A percentile compares a stretch with the other conserved stretches of the same genome.
phyloP scores from a whole-genome alignment of 345 rosid genomes.

The Lenwebbia sp. region DNA sequence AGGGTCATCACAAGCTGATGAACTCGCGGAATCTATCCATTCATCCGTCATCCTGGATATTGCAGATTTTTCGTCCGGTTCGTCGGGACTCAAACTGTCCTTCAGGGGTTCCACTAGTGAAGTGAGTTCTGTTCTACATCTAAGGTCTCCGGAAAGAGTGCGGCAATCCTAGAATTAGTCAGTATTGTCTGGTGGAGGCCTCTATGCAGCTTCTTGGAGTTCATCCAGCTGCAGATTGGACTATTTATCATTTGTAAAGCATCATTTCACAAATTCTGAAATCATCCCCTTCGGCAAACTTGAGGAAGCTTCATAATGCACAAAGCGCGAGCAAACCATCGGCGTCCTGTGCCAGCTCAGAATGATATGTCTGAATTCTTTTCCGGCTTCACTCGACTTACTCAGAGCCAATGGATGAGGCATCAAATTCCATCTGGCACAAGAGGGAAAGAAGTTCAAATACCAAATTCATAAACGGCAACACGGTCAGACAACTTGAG shows the following conservation, averaged over 20 bases:
- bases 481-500: neutral
- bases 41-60: slow-evolving; percentile 32
- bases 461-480: neutral
- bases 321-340: neutral
- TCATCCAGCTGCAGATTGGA: neutral
- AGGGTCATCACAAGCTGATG: slow-evolving; percentile 18
- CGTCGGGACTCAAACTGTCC: slow-evolving; percentile 16
- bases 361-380: neutral
- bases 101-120: slow-evolving; percentile 6
- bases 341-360: neutral
- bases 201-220: neutral
- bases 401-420: neutral
- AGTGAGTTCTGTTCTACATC: neutral
- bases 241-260: neutral
- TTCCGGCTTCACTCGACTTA: too few relatives aligned
- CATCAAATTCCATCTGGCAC: slow-evolving; percentile 15
- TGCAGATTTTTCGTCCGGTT: slow-evolving; percentile 29
- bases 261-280: neutral
- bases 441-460: neutral
- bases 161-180: neutral
- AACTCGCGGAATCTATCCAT: slow-evolving; percentile 23
- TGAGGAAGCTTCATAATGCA: neutral
- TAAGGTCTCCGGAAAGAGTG: neutral
- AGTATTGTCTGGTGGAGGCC: neutral
- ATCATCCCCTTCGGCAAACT: neutral